These are phyloP conservation scores for Mycena leptocephala DNA, from an alignment of 768 basidiomycete genomes.

Conservation along the genomic window DNA sequence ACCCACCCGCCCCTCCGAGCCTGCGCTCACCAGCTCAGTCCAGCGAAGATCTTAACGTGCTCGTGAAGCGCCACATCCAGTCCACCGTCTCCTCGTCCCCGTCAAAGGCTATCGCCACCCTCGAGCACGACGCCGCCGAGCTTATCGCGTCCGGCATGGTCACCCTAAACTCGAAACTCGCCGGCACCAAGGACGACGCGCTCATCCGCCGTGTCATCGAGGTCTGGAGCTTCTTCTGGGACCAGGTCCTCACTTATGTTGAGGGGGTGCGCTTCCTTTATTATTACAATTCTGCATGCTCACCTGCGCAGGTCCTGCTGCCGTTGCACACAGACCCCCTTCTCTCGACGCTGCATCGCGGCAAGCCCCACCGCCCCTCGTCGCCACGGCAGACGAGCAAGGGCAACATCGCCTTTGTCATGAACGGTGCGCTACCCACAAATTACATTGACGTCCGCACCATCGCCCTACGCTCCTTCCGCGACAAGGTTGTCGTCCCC, in stretches of 20 bases:
- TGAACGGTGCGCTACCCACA: slow-evolving; percentile 52
- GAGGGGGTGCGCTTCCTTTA: slow-evolving; percentile 77
- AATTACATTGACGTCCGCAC: slow-evolving; percentile 86
- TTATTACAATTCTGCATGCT: not conserved
- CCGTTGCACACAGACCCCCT: slow-evolving; percentile 63
- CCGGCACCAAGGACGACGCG: slow-evolving; percentile 83
- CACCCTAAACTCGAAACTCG: slow-evolving; percentile 89
- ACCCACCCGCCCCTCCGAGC: not conserved
- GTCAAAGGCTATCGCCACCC: slow-evolving; percentile 78
- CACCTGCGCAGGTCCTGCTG: slow-evolving; percentile 49
- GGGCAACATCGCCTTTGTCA: slow-evolving; percentile 54
- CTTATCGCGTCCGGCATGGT: slow-evolving; percentile 93
- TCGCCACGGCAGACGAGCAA: slow-evolving; percentile 69
- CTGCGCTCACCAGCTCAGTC: slow-evolving; percentile 23
- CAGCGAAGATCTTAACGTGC: slow-evolving; percentile 90
- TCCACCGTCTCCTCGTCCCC: slow-evolving; percentile 82
- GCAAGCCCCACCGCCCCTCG: slow-evolving; percentile 68
- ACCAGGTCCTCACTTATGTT: slow-evolving; percentile 88
- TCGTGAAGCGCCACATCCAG: slow-evolving; percentile 87
- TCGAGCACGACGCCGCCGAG: slow-evolving; percentile 87
- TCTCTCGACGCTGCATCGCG: slow-evolving; percentile 79
- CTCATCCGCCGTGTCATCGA: slow-evolving; percentile 87
- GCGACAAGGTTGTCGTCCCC: slow-evolving; percentile 85
- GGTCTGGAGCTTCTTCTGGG: slow-evolving; percentile 96
- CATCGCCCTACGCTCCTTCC: slow-evolving; percentile 85